These are phyloP conservation scores for Coriaria nepalensis DNA, from an alignment of 306 rosid species.

Conservation along the genomic window DNA sequence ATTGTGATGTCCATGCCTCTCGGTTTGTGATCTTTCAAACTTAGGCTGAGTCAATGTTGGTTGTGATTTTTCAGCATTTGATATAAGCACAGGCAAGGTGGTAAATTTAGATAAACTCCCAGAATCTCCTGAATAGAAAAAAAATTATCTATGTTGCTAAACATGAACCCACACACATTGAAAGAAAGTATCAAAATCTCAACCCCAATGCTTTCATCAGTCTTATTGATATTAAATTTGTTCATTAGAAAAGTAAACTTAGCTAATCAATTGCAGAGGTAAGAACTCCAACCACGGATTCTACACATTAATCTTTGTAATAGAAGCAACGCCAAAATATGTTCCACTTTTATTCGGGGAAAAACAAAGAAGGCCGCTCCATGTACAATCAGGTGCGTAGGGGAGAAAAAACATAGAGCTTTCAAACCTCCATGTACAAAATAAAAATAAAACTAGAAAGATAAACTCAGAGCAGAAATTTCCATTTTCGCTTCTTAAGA, in stretches of 20 bases:
- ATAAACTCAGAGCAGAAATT: background rate
- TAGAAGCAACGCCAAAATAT: no score
- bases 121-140: slow-evolving; percentile 31
- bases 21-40: slow-evolving; percentile 67
- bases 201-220: background rate
- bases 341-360: no score
- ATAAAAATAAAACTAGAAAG: background rate
- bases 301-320: no score
- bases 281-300: no score
- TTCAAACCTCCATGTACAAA: no score
- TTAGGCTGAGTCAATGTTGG: slow-evolving; percentile 30
- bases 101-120: slow-evolving; percentile 29
- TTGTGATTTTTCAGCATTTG: slow-evolving; percentile 25
- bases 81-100: slow-evolving; percentile 34
- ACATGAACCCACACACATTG: background rate
- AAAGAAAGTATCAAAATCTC: background rate
- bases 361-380: no score
- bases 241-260: no score
- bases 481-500: slow-evolving; percentile 1
- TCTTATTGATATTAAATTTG: no score
- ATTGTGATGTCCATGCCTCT: slow-evolving; percentile 36
- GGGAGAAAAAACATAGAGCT: no score
- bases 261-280: no score
- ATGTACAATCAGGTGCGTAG: no score
- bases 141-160: slow-evolving; percentile 7